Base-by-base conservation (phyloP, 179 eudicot genomes). In the Sideroxylon spinosum region DNA sequence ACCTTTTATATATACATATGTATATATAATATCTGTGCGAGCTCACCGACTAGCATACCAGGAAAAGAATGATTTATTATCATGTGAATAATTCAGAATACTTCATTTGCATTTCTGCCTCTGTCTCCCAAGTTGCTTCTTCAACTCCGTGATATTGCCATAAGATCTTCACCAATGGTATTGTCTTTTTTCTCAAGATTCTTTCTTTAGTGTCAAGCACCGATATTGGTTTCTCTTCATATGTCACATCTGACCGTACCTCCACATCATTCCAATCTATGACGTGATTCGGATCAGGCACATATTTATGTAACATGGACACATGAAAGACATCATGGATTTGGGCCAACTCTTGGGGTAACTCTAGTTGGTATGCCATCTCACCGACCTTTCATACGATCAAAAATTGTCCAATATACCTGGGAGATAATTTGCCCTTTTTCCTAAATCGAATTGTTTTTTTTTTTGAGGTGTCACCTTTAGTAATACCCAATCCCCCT, bases 271-370 rank as follows among this genome's bases (percentile, higher is more conserved):
- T 57, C 19, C 26, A 20, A 17, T 75, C 55, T 3, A 75, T 11
- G 17, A 48, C 11, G 3, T 52, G 75, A 17, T 5, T 23, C 0
- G 77, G 22, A 25, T 74, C 28, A 4, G 1, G 64, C 0, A 25
- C 7, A 12, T 12, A 56, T 13, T 28, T 25, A n/a, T 25, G 57
- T 20, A 75, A 75, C 55, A 29, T 59, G 16, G 72, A 79, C 0
- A 63, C 46, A 52, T 64, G 78, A n/a, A 71, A 78, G 14, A 71
- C 69, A 62, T 60, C 11, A 25, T 78, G 76, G 14, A 78, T 61
- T 32, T 37, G 1, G 0, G 29, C 17, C 17, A 79, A 49, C 0
- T 13, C 6, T 2, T 72, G 25, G 7, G 81, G 78, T 13, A 79
- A 57, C 0, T 62, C 63, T 12, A 62, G 9, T 20, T 29, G 3